These are phyloP conservation scores for Colletotrichum trifolii DNA, from an alignment of 2,329 filamentous ascomycete species.

Conservation along the genomic window DNA sequence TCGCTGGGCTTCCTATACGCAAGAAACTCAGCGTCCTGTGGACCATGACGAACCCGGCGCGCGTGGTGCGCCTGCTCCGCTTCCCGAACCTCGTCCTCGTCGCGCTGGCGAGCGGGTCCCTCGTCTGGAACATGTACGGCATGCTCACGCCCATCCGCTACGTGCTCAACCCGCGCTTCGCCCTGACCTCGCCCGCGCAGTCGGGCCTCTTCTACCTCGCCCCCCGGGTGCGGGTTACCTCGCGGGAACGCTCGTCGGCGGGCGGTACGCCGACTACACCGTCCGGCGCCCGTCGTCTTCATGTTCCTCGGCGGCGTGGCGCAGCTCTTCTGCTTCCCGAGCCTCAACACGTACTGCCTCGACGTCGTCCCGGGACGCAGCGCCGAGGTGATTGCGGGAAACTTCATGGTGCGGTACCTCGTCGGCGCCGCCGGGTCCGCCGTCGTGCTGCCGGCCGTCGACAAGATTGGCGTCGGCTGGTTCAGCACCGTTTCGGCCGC, in stretches of 20 bases:
- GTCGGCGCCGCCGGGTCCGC: constrained; percentile 79
- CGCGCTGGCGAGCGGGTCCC: constrained; percentile 66
- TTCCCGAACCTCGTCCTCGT: constrained; percentile 74
- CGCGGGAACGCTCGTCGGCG: constrained; percentile 73
- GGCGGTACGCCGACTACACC: constrained; percentile 72
- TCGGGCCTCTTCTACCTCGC: constrained; percentile 77
- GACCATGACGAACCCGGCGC: constrained; percentile 72
- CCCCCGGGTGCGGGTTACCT: constrained; percentile 77
- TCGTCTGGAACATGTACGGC: constrained; percentile 80
- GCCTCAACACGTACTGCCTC: constrained; percentile 68
- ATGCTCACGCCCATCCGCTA: constrained; percentile 77
- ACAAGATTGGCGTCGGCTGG: constrained; percentile 82
- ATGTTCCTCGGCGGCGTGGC: constrained; percentile 77
- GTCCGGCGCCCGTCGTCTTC: constrained; percentile 71
- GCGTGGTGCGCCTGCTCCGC: constrained; percentile 70
- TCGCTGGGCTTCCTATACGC: constrained; percentile 60
- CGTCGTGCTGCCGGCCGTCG: constrained; percentile 78
- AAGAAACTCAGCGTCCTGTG: constrained; percentile 52
- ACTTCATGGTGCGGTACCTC: constrained; percentile 82
- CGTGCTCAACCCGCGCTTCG: constrained; percentile 76
- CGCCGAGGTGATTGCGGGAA: constrained; percentile 67
- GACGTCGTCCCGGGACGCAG: constrained; percentile 35
- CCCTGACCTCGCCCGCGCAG: constrained; percentile 71
- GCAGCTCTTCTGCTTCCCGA: constrained; percentile 76
- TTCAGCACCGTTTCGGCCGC: constrained; percentile 74